Base-by-base conservation (phyloP, 2,329 filamentous ascomycete species). In the Fusarium musae region DNA sequence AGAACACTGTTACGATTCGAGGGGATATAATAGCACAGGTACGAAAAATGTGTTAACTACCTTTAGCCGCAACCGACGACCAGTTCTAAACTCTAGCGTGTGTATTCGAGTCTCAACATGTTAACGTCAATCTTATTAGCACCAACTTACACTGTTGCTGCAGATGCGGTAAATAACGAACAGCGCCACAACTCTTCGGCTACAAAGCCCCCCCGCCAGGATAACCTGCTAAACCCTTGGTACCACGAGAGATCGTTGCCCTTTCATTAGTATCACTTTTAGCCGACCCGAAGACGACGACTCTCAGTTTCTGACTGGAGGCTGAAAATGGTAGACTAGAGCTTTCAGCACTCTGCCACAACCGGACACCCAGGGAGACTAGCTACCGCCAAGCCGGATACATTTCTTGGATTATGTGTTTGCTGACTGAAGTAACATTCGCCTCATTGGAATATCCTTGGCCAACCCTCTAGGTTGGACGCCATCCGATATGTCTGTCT, bases 151-250 rank as follows among this genome's bases (percentile, higher is more conserved):
- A 47, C 30, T 53, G 28, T 30, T 42, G n/a, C 13, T 49, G 42
- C 53, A 59, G 36, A 42, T 52, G 37, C 49, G 56, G 65, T 56
- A 69, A 49, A 68, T 49, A 62, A 63, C 63, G 50, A 72, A 59
- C 66, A 64, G 61, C 72, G 69, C 74, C 69, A 75, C 67, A 70
- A 63, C 69, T 54, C 61, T 60, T 72, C 46, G 68, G 68, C 44
- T 56, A 37, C 54, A 46, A 64, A 64, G 58, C 40, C 42, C 67
- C 64, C 53, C 47, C 23, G 66, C 30, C 43, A 59, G 50, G 62
- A 40, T 39, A 39, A 57, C 40, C 16, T 47, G 40, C 23, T 39
- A 37, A 40, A 10, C 17, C 36, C 36, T 26, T 42, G 52, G 53
- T 71, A 50, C 68, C 56, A 42, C 49, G 50, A 70, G 65, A 59